Base-by-base conservation (phyloP, 208 protist species). In the Leishmania tropica region DNA sequence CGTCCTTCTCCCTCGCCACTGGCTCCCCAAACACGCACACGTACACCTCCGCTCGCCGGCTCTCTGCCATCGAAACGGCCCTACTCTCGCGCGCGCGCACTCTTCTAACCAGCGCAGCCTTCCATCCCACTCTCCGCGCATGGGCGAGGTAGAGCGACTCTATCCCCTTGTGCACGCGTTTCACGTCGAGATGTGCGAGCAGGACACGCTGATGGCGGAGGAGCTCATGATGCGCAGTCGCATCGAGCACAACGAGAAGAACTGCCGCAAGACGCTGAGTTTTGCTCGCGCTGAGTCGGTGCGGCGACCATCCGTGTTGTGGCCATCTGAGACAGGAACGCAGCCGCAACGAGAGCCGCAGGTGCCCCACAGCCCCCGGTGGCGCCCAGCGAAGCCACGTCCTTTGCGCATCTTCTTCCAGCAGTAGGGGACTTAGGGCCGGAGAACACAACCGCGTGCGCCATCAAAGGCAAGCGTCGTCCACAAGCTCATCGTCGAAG, bases 211-310 rank as follows among this genome's bases (percentile, higher is more conserved):
- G 6, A 87, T 92, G 84, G 86, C 84, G 8, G 56, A 64, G 31
- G 90, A 94, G 78, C 53, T 94, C n/a, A 76, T 87, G 65, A 76
- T 74, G 19, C 83, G 90, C 35, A 88, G 79, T 51, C 65, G 76
- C 42, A 75, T 91, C 3, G 90, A 94, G 76, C 72, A 89, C 56
- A 60, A 76, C 6, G 90, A 94, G 79, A 68, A 74, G 78, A 83
- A 87, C 56, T 45, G 71, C 40, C 81, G 86, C 42, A 72, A 81
- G 42, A 54, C 21, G 40, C 35, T 86, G 31, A 75, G 74, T 17
- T 54, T 6, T 8, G 35, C 37, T 10, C n/a, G 11, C 56, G 37
- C 24, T n/a, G 24, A 42, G 8, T 47, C 42, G 24, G 10, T 53
- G 42, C 68, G 48, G 3, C 7, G 11, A 19, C 8, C 10, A 51